Base-by-base conservation (phyloP, 2,329 filamentous ascomycete genomes). In the Botrytis cinerea region DNA sequence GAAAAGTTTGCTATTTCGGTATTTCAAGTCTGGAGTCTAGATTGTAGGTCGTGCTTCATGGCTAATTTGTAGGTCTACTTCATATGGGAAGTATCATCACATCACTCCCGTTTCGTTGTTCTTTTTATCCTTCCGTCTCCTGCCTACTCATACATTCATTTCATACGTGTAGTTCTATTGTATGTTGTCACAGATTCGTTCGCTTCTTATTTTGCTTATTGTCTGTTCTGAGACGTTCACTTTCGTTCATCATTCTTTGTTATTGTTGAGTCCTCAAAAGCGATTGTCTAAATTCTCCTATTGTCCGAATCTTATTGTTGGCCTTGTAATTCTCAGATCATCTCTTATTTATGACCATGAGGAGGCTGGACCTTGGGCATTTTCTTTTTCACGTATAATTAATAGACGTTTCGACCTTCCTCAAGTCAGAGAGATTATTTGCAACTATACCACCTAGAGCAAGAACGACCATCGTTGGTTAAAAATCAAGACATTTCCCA, bases 81-180 rank as follows among this genome's bases (percentile, higher is more conserved):
- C 71, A 72, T 54, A 64, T 67, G 46, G 40, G 40, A 59, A 35
- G 22, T 40, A n/a, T 43, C 32, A 60, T 72, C 48, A 60, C 25
- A 43, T 35, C 63, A 32, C 20, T 43, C 25, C 70, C 43, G 76
- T 78, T 80, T 79, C 77, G 78, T 77, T 75, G 54, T 69, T 71
- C 28, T 74, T 75, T 73, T 57, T 46, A 40, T 16, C 18, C 25
- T 43, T 54, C 64, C 6, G 25, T 70, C 64, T 75, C 25, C n/a
- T 63, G 28, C 25, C 46, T 73, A 60, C 75, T 54, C 51, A 68
- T 18, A 60, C 71, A 46, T 61, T 72, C 72, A 51, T 45, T 68
- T 73, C 43, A 43, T 64, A 51, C 57, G 45, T 59, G 73, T 74
- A 73, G 67, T 70, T 45, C 20, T 43, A 59, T 69, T 46, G 71